These are phyloP conservation scores for Chaetothyriales sp. DNA, from an alignment of 2,329 filamentous ascomycete genomes.

Conservation along the genomic window DNA sequence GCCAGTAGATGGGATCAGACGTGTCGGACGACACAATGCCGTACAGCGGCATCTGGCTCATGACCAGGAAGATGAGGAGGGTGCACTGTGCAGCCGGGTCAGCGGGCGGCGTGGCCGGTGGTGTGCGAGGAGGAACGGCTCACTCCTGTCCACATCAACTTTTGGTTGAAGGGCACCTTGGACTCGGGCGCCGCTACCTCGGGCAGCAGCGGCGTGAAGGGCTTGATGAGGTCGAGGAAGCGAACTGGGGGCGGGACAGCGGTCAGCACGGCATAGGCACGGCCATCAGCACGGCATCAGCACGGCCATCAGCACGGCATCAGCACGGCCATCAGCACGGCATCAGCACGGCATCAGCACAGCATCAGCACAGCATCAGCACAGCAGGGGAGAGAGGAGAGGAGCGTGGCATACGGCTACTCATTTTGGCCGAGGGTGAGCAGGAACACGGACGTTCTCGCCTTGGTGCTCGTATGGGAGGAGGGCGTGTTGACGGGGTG, in stretches of 20 bases:
- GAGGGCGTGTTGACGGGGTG: no score
- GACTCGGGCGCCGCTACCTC: constrained; percentile 98
- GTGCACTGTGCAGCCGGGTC: constrained; percentile 45
- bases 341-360: neutral
- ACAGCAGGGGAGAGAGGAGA: neutral
- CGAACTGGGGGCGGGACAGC: constrained; percentile 57
- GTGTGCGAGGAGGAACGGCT: constrained; percentile 18
- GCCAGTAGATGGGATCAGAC: constrained; percentile 97
- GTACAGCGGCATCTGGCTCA: constrained; percentile 99
- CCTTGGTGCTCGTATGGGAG: no score
- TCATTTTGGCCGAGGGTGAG: neutral
- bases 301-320: neutral
- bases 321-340: neutral
- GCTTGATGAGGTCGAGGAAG: constrained; percentile 99
- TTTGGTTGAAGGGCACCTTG: constrained; percentile 98
- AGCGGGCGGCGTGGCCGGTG: constrained; percentile 8
- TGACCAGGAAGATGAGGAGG: constrained; percentile 96
- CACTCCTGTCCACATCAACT: constrained; percentile 82
- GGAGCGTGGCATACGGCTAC: neutral
- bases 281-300: neutral
- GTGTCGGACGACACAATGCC: constrained; percentile 98
- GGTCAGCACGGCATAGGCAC: neutral
- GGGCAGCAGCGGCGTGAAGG: constrained; percentile 97
- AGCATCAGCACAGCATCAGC: no score
- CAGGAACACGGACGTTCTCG: no score